phyloP scores from a whole-genome alignment of 75 land plant genomes.

The Picea glauca region DNA sequence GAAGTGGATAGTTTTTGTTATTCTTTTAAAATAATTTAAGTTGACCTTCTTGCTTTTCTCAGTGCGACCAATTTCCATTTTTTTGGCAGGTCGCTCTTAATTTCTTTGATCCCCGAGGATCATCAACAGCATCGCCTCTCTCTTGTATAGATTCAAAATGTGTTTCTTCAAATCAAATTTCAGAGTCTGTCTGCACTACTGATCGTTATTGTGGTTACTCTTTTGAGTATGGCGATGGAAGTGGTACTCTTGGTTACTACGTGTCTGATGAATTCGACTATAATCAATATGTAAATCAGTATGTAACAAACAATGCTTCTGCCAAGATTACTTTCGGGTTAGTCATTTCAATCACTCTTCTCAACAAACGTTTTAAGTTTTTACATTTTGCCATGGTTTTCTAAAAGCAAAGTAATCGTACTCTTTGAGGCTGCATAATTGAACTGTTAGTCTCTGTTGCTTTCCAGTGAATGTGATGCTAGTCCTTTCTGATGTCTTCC shows the following conservation, averaged over 20 bases:
- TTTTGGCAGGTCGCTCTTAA: conserved; percentile 56
- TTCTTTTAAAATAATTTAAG: not conserved
- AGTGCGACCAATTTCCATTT: conserved; percentile 5
- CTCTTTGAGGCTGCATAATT: not conserved
- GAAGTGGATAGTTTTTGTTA: not conserved
- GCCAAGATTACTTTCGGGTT: conserved; percentile 76
- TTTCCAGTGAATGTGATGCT: not conserved
- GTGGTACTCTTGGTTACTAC: conserved; percentile 81
- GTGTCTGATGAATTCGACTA: conserved; percentile 59
- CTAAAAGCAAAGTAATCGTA: not conserved
- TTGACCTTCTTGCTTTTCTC: not conserved
- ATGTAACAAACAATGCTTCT: conserved; percentile 45
- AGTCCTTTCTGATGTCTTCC: not conserved
- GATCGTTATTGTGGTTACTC: conserved; percentile 54
- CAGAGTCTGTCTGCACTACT: conserved; percentile 28
- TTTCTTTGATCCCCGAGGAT: conserved; percentile 56
- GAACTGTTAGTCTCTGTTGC: not conserved
- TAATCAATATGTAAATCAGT: conserved; percentile 32
- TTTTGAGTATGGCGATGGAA: conserved; percentile 84
- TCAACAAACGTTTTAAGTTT: not conserved
- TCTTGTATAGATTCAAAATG: conserved; percentile 58
- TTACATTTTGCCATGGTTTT: not conserved
- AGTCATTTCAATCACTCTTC: conserved; percentile 4
- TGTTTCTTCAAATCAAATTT: conserved; percentile 20
- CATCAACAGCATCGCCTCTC: conserved; percentile 45